Conservation (phyloP, 169 alveolate genomes). For the Cystoisospora suis region DNA sequence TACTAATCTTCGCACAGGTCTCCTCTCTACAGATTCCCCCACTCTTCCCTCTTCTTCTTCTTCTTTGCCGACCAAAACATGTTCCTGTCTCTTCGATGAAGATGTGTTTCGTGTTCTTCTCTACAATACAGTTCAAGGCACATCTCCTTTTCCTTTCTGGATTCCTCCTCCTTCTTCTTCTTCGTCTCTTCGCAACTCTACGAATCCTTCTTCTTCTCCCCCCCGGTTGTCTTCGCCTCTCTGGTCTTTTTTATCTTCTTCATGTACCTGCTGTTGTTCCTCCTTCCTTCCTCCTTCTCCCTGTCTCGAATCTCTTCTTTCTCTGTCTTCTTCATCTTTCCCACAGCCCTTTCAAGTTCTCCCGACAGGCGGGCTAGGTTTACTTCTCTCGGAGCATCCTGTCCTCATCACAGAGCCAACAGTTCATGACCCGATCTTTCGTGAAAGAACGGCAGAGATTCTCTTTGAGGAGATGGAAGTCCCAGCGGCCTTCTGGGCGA, state of each 20-base stretch:
- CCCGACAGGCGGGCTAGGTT: conserved; percentile 56
- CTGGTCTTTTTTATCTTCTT: no score
- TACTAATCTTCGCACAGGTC: not conserved
- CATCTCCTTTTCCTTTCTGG: no score
- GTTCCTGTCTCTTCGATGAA: not conserved
- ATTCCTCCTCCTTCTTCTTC: no score
- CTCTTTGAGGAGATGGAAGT: conserved; percentile 91
- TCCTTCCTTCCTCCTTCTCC: no score
- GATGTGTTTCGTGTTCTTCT: conserved; percentile 77
- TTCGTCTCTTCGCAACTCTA: no score
- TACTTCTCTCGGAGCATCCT: conserved; percentile 91
- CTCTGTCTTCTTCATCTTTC: not conserved
- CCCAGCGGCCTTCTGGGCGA: conserved; percentile 87
- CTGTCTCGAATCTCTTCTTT: no score
- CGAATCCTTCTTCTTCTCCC: no score
- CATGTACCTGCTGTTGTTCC: no score
- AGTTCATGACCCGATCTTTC: conserved; percentile 92
- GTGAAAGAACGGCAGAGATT: conserved; percentile 96
- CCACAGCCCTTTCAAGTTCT: conserved; percentile 24
- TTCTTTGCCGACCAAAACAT: not conserved
- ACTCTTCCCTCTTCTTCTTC: not conserved
- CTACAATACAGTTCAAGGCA: no score
- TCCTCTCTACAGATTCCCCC: not conserved
- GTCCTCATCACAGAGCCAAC: conserved; percentile 98
- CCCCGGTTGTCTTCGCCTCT: no score